Evolutionary conservation across 2,329 filamentous ascomycete species (phyloP), one percentile per base, ranked within the genome.

Genomic region (Ophiostoma ips): DNA sequence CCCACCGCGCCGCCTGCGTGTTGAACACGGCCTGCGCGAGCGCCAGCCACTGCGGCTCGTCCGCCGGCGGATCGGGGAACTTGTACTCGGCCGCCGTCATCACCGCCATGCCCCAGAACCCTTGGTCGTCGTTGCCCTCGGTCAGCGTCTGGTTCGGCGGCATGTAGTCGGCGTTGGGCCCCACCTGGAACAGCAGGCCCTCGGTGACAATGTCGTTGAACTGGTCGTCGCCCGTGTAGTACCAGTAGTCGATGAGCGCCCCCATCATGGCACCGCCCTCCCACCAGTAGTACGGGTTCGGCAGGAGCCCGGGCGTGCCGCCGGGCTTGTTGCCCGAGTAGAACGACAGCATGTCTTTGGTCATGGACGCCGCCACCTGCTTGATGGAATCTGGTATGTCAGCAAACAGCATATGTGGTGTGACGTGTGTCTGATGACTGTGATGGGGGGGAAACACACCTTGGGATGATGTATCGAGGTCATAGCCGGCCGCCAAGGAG

Each of bases 11-110:
- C 2, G 78, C 79, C 59, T 90, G 85, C 2, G 79, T 82, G 62
- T 94, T 87, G 69, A 92, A 94, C 30, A 87, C 83, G 47, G 82
- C 84, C 61, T 88, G 80, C 2, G 82, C 84, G 12, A 92, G 73
- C 5, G 80, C 77, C 11, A 87, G 70, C 78, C 83, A 87, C 58
- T 77, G 70, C 2, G 81, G 81, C 58, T 79, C 58, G 53, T 72
- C 68, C 0, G 60, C 55, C 0, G 73, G 68, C 2, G 81, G 78
- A 41, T 82, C 66, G 5, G 76, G 76, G 55, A 84, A 86, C 37
- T 77, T 77, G 60, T 77, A 73, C 63, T 87, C 83, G 52, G 83
- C 77, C 0, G 83, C 83, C 6, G 75, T 71, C 77, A 87, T 82
- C 54, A 78, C 79, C 4, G 82, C 73, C 50, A 87, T 70, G 1